Evolutionary conservation across 1,284 basidiomycete genomes (phyloP).

Genomic region (Trametes versicolor): DNA sequence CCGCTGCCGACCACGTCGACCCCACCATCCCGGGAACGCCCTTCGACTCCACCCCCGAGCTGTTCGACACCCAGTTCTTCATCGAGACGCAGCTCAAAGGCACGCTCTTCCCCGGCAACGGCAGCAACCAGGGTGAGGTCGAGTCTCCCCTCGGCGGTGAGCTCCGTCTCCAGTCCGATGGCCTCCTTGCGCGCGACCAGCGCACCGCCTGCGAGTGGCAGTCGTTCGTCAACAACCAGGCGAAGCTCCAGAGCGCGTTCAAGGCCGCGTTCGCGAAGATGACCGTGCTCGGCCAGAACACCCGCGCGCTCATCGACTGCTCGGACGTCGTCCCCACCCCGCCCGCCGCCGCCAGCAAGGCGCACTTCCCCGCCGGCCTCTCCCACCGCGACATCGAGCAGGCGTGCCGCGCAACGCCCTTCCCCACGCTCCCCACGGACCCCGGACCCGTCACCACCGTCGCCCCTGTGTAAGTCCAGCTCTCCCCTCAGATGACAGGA

Average conservation of each 20-base stretch:
- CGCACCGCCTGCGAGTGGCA: slow-evolving; percentile 40
- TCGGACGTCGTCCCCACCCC: slow-evolving; percentile 33
- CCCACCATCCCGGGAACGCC: slow-evolving; percentile 30
- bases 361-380: slow-evolving; percentile 31
- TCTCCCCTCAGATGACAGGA: not conserved
- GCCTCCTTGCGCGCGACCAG: slow-evolving; percentile 38
- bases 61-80: slow-evolving; percentile 34
- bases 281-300: slow-evolving; percentile 41
- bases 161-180: slow-evolving; percentile 27
- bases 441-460: slow-evolving; percentile 34
- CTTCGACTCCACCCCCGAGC: slow-evolving; percentile 31
- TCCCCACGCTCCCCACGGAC: slow-evolving; percentile 34
- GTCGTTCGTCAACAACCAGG: slow-evolving; percentile 29
- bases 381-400: slow-evolving; percentile 31
- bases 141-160: slow-evolving; percentile 19
- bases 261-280: slow-evolving; percentile 35
- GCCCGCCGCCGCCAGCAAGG: slow-evolving; percentile 20
- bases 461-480: slow-evolving; percentile 23
- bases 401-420: slow-evolving; percentile 29
- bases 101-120: slow-evolving; percentile 38
- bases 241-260: slow-evolving; percentile 17
- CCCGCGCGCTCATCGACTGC: slow-evolving; percentile 33
- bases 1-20: slow-evolving; percentile 33
- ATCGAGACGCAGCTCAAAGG: slow-evolving; percentile 35
- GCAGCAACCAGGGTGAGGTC: slow-evolving; percentile 22